phyloP scores from a whole-genome alignment of 768 basidiomycete species.

The Rhodotorula diobovata region DNA sequence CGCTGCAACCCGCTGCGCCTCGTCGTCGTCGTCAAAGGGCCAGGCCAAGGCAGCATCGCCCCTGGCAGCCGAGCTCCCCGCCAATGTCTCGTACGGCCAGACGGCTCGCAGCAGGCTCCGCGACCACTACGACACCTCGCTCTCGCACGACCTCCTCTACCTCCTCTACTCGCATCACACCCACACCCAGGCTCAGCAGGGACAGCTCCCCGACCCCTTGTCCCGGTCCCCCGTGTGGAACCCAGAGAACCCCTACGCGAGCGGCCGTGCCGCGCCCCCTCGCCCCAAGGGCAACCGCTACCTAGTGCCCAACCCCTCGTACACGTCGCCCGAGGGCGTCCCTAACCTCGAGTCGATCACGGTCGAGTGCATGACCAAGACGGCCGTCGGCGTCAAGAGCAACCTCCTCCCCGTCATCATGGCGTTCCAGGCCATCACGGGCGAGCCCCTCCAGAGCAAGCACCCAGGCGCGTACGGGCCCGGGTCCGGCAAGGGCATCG shows the following conservation, averaged over 20 bases:
- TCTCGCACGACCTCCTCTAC: conserved; percentile 87
- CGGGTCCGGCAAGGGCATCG: conserved; percentile 59
- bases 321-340: conserved; percentile 64
- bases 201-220: conserved; percentile 59
- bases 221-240: conserved; percentile 49
- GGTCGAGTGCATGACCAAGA: conserved; percentile 80
- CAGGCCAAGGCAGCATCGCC: too few relatives aligned
- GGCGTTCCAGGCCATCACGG: conserved; percentile 79
- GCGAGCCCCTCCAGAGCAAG: conserved; percentile 58
- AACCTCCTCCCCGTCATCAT: conserved; percentile 78
- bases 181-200: conserved; percentile 53
- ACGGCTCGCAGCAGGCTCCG: conserved; percentile 19
- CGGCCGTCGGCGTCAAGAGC: conserved; percentile 64
- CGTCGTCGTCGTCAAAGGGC: background rate
- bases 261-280: conserved; percentile 68
- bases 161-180: conserved; percentile 78
- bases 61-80: background rate
- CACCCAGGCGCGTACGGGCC: conserved; percentile 33
- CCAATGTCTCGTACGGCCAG: conserved; percentile 15
- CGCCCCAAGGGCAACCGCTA: conserved; percentile 61
- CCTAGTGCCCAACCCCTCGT: conserved; percentile 55
- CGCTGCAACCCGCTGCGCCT: background rate
- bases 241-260: conserved; percentile 73
- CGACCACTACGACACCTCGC: conserved; percentile 76
- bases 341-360: conserved; percentile 75